These are phyloP conservation scores for Acer campestre DNA, from an alignment of 345 rosid species.

Conservation along the genomic window DNA sequence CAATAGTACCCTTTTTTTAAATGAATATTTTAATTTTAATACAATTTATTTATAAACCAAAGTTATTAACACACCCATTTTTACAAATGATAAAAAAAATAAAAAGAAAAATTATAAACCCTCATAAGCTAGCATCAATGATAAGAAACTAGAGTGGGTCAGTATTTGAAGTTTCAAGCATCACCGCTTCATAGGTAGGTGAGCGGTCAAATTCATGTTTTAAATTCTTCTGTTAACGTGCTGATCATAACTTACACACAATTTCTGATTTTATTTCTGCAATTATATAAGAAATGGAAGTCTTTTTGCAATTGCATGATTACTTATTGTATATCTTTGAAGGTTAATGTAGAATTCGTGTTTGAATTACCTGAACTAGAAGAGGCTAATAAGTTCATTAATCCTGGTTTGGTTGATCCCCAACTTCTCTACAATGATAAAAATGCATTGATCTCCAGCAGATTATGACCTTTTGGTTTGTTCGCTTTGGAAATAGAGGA, in stretches of 20 bases:
- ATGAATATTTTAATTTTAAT: too few species aligned
- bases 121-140: conserved; percentile 30
- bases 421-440: conserved; percentile 42
- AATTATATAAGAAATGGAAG: background rate
- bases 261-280: too few species aligned
- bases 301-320: background rate
- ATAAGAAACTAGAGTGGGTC: conserved; percentile 33
- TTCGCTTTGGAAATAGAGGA: conserved; percentile 54
- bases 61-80: too few species aligned
- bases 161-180: conserved; percentile 44
- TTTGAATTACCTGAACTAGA: conserved; percentile 42
- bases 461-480: conserved; percentile 67
- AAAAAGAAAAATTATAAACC: too few species aligned
- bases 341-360: conserved; percentile 60
- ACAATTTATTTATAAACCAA: too few species aligned
- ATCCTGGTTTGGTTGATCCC: conserved; percentile 37
- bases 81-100: too few species aligned
- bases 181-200: conserved; percentile 63
- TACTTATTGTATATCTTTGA: background rate
- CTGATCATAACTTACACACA: background rate
- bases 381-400: conserved; percentile 37
- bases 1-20: too few species aligned
- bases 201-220: background rate
- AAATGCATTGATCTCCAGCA: conserved; percentile 35
- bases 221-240: background rate